phyloP scores from a whole-genome alignment of 1,284 basidiomycete species.

The Marasmius oreades region DNA sequence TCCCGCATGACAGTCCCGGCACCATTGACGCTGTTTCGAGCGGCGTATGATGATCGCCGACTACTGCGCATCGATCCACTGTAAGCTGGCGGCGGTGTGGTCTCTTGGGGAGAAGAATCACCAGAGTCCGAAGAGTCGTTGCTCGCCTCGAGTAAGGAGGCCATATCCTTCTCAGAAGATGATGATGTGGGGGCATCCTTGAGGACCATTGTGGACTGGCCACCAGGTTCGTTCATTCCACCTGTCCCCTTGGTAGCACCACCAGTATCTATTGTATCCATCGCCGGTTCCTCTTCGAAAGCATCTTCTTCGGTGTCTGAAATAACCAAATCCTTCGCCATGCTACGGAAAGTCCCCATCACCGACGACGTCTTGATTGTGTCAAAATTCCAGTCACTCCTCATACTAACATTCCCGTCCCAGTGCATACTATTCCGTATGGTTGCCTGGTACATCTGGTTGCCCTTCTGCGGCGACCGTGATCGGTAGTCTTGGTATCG shows the following conservation, averaged over 20 bases:
- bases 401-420: slow-evolving; percentile 70
- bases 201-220: slow-evolving; percentile 72
- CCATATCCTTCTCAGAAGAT: slow-evolving; percentile 37
- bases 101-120: slow-evolving; percentile 32
- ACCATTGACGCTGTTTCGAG: slow-evolving; percentile 58
- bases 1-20: slow-evolving; percentile 76
- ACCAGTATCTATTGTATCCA: slow-evolving; percentile 51
- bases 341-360: slow-evolving; percentile 70
- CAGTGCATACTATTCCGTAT: slow-evolving; percentile 54
- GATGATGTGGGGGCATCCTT: slow-evolving; percentile 34
- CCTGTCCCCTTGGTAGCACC: slow-evolving; percentile 67
- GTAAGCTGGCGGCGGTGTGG: slow-evolving; percentile 56
- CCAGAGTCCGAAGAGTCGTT: slow-evolving; percentile 33
- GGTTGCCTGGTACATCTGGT: slow-evolving; percentile 51
- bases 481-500: slow-evolving; percentile 70
- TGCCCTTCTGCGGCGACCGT: slow-evolving; percentile 52
- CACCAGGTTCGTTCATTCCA: slow-evolving; percentile 50
- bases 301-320: slow-evolving; percentile 47
- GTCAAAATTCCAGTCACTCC: slow-evolving; percentile 95
- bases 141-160: slow-evolving; percentile 33
- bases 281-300: slow-evolving; percentile 46
- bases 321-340: slow-evolving; percentile 61
- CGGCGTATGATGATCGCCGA: slow-evolving; percentile 71
- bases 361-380: slow-evolving; percentile 74
- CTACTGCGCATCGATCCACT: slow-evolving; percentile 49